phyloP scores from a whole-genome alignment of 129 eudicot genomes.

The Tagetes patula region DNA sequence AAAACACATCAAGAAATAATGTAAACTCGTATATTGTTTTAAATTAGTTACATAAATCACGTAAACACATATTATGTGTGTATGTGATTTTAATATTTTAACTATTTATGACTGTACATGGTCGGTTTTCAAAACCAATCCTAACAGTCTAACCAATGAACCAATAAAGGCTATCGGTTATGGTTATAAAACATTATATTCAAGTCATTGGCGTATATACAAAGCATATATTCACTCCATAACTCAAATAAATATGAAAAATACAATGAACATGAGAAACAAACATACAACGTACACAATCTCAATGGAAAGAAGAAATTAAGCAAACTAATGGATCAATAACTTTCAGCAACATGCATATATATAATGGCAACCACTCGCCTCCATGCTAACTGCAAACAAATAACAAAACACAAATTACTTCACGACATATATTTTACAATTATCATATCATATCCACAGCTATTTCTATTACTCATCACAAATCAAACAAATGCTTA shows the following conservation, averaged over 20 bases:
- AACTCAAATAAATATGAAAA: neutral
- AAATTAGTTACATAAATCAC: too few species aligned
- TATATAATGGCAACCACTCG: constrained; percentile 12
- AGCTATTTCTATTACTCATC: neutral
- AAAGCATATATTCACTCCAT: constrained; percentile 18
- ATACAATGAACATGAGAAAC: constrained; percentile 17
- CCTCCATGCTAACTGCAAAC: constrained; percentile 28
- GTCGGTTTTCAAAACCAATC: too few species aligned
- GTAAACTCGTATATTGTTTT: too few species aligned
- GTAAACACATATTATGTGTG: too few species aligned
- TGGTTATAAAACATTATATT: too few species aligned
- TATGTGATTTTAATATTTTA: too few species aligned
- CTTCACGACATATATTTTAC: neutral
- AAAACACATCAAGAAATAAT: too few species aligned
- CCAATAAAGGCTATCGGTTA: too few species aligned
- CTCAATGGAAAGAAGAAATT: constrained; percentile 17
- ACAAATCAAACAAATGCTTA: neutral
- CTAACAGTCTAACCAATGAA: too few species aligned
- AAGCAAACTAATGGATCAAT: constrained; percentile 17
- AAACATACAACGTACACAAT: constrained; percentile 15
- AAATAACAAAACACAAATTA: constrained; percentile 13
- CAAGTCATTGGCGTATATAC: neutral
- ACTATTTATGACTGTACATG: too few species aligned
- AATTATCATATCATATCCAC: neutral
- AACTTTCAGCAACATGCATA: constrained; percentile 21